These are phyloP conservation scores for Scutellaria galericulata DNA, from an alignment of 257 asterid species.

Conservation along the genomic window DNA sequence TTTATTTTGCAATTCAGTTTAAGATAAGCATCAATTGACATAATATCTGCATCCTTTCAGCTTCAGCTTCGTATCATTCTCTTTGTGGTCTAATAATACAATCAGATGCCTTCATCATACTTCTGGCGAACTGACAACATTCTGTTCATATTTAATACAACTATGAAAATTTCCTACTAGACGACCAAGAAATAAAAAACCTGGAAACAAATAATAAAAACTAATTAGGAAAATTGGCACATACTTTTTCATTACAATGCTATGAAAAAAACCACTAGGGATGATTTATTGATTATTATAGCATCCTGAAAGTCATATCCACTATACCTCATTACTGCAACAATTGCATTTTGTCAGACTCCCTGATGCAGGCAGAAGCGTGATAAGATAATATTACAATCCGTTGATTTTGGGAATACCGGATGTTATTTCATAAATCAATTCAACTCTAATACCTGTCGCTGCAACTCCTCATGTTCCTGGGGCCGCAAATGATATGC, in stretches of 20 bases:
- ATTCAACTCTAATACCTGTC: too few relatives aligned
- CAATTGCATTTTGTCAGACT: constrained; percentile 97
- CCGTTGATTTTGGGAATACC: too few relatives aligned
- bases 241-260: constrained; percentile 86
- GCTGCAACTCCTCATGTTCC: too few relatives aligned
- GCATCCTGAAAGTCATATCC: constrained; percentile 98
- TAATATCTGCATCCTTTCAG: constrained; percentile 73
- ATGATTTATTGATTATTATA: constrained; percentile 93
- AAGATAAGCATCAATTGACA: constrained; percentile 8
- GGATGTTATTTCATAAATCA: too few relatives aligned
- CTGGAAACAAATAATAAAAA: background rate
- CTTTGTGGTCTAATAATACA: constrained; percentile 69
- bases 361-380: too few relatives aligned
- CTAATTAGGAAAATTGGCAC: constrained; percentile 27
- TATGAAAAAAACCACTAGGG: constrained; percentile 98
- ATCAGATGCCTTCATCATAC: constrained; percentile 67
- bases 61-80: constrained; percentile 46
- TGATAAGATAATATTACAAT: too few relatives aligned
- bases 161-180: constrained; percentile 26
- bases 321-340: constrained; percentile 98
- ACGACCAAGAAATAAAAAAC: constrained; percentile 10
- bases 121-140: constrained; percentile 59
- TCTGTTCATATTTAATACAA: constrained; percentile 48
- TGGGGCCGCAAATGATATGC: too few relatives aligned
- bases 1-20: too few relatives aligned